Conservation (phyloP, 805 yeast genomes). For the Hanseniaspora guilliermondii region DNA sequence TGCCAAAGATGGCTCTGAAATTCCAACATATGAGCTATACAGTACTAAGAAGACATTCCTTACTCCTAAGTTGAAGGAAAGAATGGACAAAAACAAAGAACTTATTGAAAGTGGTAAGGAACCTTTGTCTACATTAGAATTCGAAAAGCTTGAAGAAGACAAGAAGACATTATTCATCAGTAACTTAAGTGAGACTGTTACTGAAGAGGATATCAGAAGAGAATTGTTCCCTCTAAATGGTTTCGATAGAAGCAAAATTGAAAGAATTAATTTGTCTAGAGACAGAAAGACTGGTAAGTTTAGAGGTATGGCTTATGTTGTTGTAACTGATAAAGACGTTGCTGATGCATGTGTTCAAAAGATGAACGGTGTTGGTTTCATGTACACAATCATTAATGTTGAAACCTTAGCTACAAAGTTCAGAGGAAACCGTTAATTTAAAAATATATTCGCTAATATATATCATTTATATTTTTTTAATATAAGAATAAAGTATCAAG, state of each 20-base stretch:
- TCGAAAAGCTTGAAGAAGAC: slow-evolving; percentile 59
- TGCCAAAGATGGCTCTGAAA: slow-evolving; percentile 29
- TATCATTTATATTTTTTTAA: not conserved
- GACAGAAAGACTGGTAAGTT: slow-evolving; percentile 89
- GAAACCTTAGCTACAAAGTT: slow-evolving; percentile 41
- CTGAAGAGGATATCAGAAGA: slow-evolving; percentile 65
- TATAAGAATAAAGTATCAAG: slow-evolving; percentile 38
- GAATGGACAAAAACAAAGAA: slow-evolving; percentile 20
- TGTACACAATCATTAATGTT: slow-evolving; percentile 64
- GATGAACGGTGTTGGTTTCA: slow-evolving; percentile 84
- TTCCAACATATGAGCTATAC: slow-evolving; percentile 37
- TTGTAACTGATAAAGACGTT: slow-evolving; percentile 50
- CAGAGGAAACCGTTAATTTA: not conserved
- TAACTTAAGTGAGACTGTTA: slow-evolving; percentile 75
- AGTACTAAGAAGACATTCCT: slow-evolving; percentile 45
- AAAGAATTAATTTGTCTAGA: slow-evolving; percentile 73
- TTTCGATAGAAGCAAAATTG: slow-evolving; percentile 46
- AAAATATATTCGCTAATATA: not conserved
- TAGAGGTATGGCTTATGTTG: slow-evolving; percentile 90
- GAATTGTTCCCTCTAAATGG: slow-evolving; percentile 45
- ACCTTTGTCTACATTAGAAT: slow-evolving; percentile 31
- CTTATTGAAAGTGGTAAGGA: slow-evolving; percentile 33
- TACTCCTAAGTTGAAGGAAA: slow-evolving; percentile 24
- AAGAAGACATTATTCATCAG: slow-evolving; percentile 78
- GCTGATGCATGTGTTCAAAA: slow-evolving; percentile 69